Conservation (phyloP, 2,329 filamentous ascomycete species). For the Aphanocladium album region DNA sequence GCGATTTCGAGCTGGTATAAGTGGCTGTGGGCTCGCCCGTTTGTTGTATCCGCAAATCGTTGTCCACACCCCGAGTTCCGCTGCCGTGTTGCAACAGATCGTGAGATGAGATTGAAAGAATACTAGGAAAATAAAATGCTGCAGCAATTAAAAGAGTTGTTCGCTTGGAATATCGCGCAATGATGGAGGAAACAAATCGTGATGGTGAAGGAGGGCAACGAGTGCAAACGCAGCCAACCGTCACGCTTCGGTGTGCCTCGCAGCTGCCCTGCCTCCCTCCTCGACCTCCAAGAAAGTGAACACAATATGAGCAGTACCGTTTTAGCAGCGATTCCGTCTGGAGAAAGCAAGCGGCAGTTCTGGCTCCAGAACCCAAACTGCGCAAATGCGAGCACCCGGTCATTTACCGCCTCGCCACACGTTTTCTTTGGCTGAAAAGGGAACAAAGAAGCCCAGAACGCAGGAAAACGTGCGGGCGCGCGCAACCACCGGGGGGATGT, state of each 20-base stretch:
- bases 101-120: no score
- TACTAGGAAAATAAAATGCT: no score
- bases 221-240: neutral
- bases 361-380: no score
- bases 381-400: neutral
- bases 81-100: no score
- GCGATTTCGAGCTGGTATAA: no score
- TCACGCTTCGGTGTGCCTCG: neutral
- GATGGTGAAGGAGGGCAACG: neutral
- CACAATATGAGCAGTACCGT: no score
- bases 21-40: no score
- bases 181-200: neutral
- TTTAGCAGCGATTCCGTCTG: neutral
- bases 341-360: no score
- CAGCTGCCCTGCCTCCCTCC: neutral
- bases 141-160: no score
- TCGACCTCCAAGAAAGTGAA: neutral
- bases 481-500: neutral
- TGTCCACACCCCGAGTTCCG: no score
- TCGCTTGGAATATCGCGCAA: neutral
- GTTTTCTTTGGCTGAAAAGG: neutral
- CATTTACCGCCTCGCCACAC: neutral
- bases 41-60: no score
- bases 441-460: neutral
- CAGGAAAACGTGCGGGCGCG: neutral